A percentile compares a stretch with the other conserved stretches of the same genome.
Evolutionary conservation across 2,329 filamentous ascomycete genomes (phyloP).

Genomic region (Calonectria henricotiae): DNA sequence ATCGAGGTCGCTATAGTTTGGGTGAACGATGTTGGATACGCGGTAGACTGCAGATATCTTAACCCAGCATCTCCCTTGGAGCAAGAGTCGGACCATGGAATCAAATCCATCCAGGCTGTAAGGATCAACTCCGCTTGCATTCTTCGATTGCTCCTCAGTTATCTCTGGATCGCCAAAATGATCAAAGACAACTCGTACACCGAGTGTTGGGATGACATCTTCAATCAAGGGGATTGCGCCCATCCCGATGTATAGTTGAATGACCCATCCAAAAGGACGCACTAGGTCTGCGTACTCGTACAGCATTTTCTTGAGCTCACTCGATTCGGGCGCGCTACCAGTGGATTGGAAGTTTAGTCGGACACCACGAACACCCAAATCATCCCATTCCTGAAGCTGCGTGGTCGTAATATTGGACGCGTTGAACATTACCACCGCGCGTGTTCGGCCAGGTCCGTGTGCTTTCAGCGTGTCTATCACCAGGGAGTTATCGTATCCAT

Average conservation of each 20-base stretch:
- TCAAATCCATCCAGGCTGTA: slow-evolving; percentile 4
- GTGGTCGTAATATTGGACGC: background rate
- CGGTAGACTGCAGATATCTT: slow-evolving; percentile 17
- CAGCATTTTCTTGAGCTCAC: slow-evolving; percentile 6
- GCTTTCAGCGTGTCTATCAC: slow-evolving; percentile 11
- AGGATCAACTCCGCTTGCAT: background rate
- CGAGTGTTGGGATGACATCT: slow-evolving; percentile 1
- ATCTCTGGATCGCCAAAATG: slow-evolving; percentile 6
- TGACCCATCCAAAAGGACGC: slow-evolving; percentile 8
- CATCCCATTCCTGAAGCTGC: slow-evolving; percentile 12
- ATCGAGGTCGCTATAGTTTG: slow-evolving; percentile 2
- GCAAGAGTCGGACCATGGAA: background rate
- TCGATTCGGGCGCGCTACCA: background rate
- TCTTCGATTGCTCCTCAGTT: background rate
- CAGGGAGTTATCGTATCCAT: slow-evolving; percentile 15
- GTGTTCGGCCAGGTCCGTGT: background rate
- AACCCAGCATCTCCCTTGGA: background rate
- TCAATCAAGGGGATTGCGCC: background rate
- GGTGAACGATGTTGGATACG: background rate
- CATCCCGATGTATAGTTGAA: slow-evolving; percentile 10
- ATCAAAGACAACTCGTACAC: slow-evolving; percentile 8
- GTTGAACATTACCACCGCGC: background rate
- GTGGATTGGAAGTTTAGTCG: slow-evolving; percentile 11
- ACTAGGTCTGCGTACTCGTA: background rate
- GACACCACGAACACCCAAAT: slow-evolving; percentile 6